Percentiles rank a stretch among this genome's conserved stretches.
Conservation (phyloP, 2,329 filamentous ascomycete genomes). For the Trichophyton mentagrophytes region DNA sequence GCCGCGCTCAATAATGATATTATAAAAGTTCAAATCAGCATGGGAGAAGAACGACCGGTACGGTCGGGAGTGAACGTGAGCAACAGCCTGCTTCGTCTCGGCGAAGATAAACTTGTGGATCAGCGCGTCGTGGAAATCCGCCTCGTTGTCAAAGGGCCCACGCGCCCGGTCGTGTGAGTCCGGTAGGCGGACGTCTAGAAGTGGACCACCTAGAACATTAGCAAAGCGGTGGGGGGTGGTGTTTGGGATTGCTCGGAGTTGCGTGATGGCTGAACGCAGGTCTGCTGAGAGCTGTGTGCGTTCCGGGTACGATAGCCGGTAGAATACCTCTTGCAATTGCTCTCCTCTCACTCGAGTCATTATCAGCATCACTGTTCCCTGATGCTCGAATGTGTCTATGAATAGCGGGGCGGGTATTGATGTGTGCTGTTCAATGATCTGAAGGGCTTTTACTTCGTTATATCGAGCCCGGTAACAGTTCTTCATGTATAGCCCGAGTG, state of each 20-base stretch:
- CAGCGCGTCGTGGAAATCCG: background rate
- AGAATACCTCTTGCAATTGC: background rate
- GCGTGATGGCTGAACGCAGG: background rate
- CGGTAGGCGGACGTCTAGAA: background rate
- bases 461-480: background rate
- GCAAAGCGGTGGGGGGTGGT: background rate
- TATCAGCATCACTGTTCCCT: background rate
- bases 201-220: background rate
- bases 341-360: background rate
- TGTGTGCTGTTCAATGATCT: background rate
- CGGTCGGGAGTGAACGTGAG: background rate
- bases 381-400: background rate
- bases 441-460: background rate
- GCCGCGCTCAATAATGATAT: constrained; percentile 21
- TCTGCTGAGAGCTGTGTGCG: background rate
- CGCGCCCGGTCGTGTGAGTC: background rate
- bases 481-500: background rate
- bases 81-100: background rate
- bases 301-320: background rate
- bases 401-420: background rate
- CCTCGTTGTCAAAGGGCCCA: background rate
- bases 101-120: background rate
- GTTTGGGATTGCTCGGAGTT: background rate
- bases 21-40: constrained; percentile 21
- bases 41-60: constrained; percentile 18